Evolutionary conservation across 2,329 filamentous ascomycete species (phyloP), one percentile per base, ranked within the genome.

Genomic region (Fonsecaea monophora): DNA sequence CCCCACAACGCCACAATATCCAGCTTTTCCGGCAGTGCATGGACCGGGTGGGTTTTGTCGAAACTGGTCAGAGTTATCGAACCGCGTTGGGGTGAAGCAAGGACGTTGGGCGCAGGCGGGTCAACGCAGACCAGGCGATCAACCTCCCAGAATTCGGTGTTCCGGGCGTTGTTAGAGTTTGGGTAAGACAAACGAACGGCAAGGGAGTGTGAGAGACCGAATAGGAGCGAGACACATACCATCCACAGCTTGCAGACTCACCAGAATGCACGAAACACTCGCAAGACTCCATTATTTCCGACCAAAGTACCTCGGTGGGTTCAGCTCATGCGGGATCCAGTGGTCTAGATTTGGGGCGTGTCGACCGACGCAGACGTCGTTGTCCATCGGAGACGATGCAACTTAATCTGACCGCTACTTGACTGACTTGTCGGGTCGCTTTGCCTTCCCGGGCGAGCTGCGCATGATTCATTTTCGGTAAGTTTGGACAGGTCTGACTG

Each of bases 401-500:
- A 64, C 65, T 59, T 58, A 37, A 64, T 64, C 65, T 64, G 65
- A 67, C 65, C 65, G 65, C 65, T 53, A 34, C 56, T 64, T 56
- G 53, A 59, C 35, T 53, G 53, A 35, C 42, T 10, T n/a, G 25
- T 48, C 45, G 55, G n/a, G 21, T 59, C 35, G 30, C 37, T 42
- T 21, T 42, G n/a, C n/a, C 34, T 12, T 9, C 42, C 18, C 30
- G 30, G 5, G 34, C 35, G 13, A 32, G 30, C 25, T 18, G 50
- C 54, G 38, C n/a, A 53, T 42, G 42, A 45, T 32, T 50, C n/a
- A 50, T 50, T 50, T 21, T 25, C 45, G 18, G 21, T 25, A 50
- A 12, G 21, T 25, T 50, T 18, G 45, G 12, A 50, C 18, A 50
- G 1, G 21, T 50, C 18, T 50, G 7, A 25, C 18, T 50, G 45